A percentile compares a stretch with the other conserved stretches of the same genome.
phyloP scores from a whole-genome alignment of 306 rosid species.

The Boehmeria nivea region DNA sequence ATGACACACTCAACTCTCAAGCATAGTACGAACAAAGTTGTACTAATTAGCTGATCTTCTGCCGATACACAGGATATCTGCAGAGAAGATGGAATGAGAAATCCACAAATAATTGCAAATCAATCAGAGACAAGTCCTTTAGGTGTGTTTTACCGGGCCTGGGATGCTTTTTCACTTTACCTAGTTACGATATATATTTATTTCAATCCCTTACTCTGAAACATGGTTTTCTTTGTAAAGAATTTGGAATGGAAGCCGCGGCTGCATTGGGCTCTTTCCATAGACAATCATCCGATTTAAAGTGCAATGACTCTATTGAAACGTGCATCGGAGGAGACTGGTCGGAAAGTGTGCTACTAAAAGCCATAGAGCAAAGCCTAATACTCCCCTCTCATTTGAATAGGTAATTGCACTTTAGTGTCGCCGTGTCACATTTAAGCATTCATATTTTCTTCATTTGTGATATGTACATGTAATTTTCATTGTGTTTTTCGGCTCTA shows the following conservation, averaged over 20 bases:
- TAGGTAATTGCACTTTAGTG: slow-evolving; percentile 24
- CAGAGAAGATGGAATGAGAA: slow-evolving; percentile 37
- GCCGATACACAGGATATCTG: slow-evolving; percentile 30
- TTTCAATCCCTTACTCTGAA: neutral
- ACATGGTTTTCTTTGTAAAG: slow-evolving; percentile 2
- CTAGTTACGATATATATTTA: no score
- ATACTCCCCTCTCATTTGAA: slow-evolving; percentile 36
- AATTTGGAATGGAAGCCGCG: slow-evolving; percentile 24
- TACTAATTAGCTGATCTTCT: slow-evolving; percentile 14
- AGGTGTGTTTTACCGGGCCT: slow-evolving; percentile 31
- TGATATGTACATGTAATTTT: slow-evolving; percentile 5
- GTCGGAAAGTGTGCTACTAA: slow-evolving; percentile 23
- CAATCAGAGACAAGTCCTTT: slow-evolving; percentile 32
- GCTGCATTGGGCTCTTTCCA: slow-evolving; percentile 27
- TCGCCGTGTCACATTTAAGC: neutral
- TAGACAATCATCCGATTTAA: slow-evolving; percentile 28
- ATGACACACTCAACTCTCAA: neutral
- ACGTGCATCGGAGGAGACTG: slow-evolving; percentile 34
- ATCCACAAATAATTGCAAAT: slow-evolving; percentile 34
- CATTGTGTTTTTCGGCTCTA: slow-evolving; percentile 13
- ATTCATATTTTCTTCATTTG: neutral
- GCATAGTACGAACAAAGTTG: no score
- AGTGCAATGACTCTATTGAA: slow-evolving; percentile 28
- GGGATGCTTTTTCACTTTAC: no score
- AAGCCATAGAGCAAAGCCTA: slow-evolving; percentile 35